Conservation (phyloP, 208 protist species). For the Leishmania guyanensis region DNA sequence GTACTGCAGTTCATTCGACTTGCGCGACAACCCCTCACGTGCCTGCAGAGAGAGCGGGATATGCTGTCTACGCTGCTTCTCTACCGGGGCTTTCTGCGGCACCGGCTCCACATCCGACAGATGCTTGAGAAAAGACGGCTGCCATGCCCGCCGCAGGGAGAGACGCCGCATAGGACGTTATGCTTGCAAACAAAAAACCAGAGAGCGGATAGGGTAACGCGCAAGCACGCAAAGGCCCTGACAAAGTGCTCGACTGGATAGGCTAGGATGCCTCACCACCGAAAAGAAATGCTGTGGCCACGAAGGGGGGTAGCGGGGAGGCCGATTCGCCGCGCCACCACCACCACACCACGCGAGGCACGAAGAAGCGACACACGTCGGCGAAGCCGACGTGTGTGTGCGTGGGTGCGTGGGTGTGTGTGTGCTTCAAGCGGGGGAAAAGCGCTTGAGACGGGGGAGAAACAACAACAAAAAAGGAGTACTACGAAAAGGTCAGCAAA, state of each 20-base stretch:
- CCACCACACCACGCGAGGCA: background rate
- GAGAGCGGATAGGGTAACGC: background rate
- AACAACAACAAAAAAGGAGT: background rate
- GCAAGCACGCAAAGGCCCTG: background rate
- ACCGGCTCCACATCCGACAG: constrained; percentile 35
- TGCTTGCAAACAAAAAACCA: background rate
- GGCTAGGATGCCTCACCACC: background rate
- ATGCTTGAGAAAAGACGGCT: constrained; percentile 50
- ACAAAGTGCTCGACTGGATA: background rate
- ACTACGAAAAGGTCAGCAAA: background rate
- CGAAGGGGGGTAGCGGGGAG: background rate
- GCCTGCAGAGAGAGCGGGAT: constrained; percentile 73
- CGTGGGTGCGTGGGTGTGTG: background rate
- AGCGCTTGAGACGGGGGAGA: background rate
- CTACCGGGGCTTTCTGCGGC: constrained; percentile 27
- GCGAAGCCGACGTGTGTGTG: background rate
- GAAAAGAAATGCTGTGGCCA: background rate
- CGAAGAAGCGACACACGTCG: background rate
- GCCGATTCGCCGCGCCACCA: background rate
- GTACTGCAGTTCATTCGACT: constrained; percentile 69
- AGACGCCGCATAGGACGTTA: constrained; percentile 17
- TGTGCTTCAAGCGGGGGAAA: background rate
- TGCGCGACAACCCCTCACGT: constrained; percentile 56
- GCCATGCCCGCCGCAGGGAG: constrained; percentile 27
- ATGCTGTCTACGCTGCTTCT: constrained; percentile 58